phyloP scores from a whole-genome alignment of 2,329 filamentous ascomycete genomes.

The Talaromyces sp. region DNA sequence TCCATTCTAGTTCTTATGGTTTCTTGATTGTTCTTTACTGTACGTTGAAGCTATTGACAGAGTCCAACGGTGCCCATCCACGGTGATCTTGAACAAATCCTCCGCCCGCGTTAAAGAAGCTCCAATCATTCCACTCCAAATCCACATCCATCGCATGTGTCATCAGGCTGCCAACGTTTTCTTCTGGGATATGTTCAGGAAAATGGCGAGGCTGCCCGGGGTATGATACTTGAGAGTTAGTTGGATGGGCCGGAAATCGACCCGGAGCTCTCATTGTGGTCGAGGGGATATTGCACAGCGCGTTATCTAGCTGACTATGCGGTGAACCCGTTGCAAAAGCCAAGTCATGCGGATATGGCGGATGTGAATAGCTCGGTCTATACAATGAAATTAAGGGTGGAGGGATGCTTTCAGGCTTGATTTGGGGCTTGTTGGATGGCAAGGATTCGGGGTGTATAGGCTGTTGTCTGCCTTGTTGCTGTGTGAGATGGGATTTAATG shows the following conservation, averaged over 20 bases:
- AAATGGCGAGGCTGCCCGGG: neutral
- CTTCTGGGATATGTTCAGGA: neutral
- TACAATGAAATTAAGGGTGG: too few species aligned
- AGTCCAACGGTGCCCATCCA: conserved; percentile 5
- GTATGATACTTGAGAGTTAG: neutral
- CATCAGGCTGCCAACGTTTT: conserved; percentile 4
- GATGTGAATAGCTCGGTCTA: too few species aligned
- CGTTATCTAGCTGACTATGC: too few species aligned
- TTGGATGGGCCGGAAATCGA: too few species aligned
- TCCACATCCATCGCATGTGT: conserved; percentile 4
- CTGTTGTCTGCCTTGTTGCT: conserved; percentile 8
- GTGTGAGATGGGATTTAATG: conserved; percentile 69
- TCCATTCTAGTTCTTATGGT: too few species aligned
- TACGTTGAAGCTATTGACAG: neutral
- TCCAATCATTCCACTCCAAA: conserved; percentile 8
- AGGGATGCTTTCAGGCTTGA: conserved; percentile 61
- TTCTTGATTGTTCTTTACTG: too few species aligned
- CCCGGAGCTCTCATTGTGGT: too few species aligned
- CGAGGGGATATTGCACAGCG: too few species aligned
- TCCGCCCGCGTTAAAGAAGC: conserved; percentile 13
- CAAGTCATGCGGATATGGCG: too few species aligned
- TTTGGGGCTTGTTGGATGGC: too few species aligned
- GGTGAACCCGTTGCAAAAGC: too few species aligned
- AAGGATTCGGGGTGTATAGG: too few species aligned
- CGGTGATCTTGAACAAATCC: conserved; percentile 13